A percentile compares a stretch with the other conserved stretches of the same genome.
Conservation (phyloP, 441 rosid genomes). For the Erodium trifolium region DNA sequence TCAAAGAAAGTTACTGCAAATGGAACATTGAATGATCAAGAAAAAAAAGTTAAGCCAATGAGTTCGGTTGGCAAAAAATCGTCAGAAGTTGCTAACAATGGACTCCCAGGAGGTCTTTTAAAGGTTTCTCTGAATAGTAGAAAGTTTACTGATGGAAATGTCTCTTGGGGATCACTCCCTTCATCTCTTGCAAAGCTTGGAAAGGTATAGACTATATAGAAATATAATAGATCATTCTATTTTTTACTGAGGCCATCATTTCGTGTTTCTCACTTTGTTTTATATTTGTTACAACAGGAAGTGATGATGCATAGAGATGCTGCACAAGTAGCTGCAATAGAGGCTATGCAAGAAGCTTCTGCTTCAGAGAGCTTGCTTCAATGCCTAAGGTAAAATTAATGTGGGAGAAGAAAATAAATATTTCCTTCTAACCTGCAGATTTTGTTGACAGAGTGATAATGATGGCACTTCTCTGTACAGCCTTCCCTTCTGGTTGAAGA, state of each 20-base stretch:
- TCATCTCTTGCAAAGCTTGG: constrained; percentile 80
- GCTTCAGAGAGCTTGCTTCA: constrained; percentile 82
- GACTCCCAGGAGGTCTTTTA: constrained; percentile 59
- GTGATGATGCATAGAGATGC: constrained; percentile 83
- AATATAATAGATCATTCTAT: neutral
- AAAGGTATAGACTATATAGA: constrained; percentile 19
- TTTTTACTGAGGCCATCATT: neutral
- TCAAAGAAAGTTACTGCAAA: constrained; percentile 41
- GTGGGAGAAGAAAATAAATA: neutral
- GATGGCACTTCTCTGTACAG: neutral
- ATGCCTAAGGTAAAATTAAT: constrained; percentile 55
- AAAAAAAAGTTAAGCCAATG: constrained; percentile 38
- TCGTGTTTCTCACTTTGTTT: neutral
- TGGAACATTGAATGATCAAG: constrained; percentile 47
- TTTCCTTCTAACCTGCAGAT: neutral
- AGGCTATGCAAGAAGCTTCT: constrained; percentile 92
- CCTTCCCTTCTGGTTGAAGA: neutral
- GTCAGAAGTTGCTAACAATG: constrained; percentile 36
- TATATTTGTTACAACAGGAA: constrained; percentile 29
- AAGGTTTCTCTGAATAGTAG: constrained; percentile 54
- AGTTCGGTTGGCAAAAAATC: constrained; percentile 39
- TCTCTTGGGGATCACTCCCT: constrained; percentile 74
- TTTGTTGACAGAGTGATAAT: neutral
- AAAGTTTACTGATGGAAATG: constrained; percentile 56
- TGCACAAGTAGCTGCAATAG: constrained; percentile 79